Evolutionary conservation across 2,329 filamentous ascomycete genomes (phyloP).

Genomic region (Beauveria sp.): DNA sequence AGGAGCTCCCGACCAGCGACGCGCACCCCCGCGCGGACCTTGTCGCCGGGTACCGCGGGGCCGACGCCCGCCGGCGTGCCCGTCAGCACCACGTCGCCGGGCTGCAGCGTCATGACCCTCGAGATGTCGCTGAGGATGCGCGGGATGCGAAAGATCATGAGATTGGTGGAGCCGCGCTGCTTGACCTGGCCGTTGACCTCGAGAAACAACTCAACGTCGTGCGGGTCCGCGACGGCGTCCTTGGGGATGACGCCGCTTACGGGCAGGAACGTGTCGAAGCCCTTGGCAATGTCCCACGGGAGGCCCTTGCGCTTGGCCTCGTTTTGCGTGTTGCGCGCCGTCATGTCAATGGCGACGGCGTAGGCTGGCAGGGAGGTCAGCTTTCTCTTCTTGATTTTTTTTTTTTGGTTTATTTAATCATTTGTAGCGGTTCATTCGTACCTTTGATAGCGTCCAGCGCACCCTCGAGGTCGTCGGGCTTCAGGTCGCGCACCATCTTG

Average conservation of each 20-base stretch:
- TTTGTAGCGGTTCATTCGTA: constrained; percentile 28
- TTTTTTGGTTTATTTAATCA: too few species aligned
- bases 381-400: neutral
- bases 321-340: constrained; percentile 87
- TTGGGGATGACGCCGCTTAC: constrained; percentile 77
- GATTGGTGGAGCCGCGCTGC: constrained; percentile 81
- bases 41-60: constrained; percentile 73
- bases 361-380: constrained; percentile 52
- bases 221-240: constrained; percentile 72
- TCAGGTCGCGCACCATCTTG: constrained; percentile 68
- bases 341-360: constrained; percentile 93
- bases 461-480: constrained; percentile 64
- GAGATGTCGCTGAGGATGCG: constrained; percentile 85
- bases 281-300: constrained; percentile 94
- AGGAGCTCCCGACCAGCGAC: constrained; percentile 76
- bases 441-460: constrained; percentile 77
- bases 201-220: constrained; percentile 80
- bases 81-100: constrained; percentile 90
- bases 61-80: constrained; percentile 96
- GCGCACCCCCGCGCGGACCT: constrained; percentile 76
- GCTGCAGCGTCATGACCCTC: constrained; percentile 86
- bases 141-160: constrained; percentile 92
- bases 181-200: constrained; percentile 70
- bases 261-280: constrained; percentile 95
- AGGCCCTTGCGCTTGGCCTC: constrained; percentile 96